Evolutionary conservation across 108 stramenopile genomes (phyloP).

Genomic region (Cyclotella kingstonii): DNA sequence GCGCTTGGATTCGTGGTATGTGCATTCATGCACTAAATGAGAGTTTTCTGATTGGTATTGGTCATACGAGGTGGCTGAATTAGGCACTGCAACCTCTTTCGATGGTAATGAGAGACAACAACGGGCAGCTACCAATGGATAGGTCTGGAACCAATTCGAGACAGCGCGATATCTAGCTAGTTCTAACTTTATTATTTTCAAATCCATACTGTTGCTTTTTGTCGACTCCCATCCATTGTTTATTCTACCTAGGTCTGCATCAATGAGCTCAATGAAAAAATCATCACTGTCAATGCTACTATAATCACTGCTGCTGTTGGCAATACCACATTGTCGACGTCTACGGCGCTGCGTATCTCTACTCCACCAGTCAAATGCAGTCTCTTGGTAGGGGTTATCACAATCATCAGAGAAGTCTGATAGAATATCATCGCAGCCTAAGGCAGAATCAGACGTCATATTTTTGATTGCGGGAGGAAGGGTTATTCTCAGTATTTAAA

Average conservation of each 20-base stretch:
- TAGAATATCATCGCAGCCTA: constrained; percentile 6
- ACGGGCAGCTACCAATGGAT: constrained; percentile 29
- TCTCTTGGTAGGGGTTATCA: constrained; percentile 42
- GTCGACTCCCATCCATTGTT: neutral
- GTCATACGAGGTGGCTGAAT: no score
- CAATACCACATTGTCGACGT: constrained; percentile 26
- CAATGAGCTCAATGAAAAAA: no score
- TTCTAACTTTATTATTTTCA: neutral
- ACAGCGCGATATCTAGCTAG: constrained; percentile 5
- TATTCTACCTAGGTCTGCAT: no score
- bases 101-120: constrained; percentile 21
- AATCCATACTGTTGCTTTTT: neutral
- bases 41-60: neutral
- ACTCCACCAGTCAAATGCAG: constrained; percentile 27
- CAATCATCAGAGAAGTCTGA: constrained; percentile 28
- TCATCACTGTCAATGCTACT: constrained; percentile 4
- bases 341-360: constrained; percentile 14
- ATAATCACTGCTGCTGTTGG: constrained; percentile 19
- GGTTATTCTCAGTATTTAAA: no score
- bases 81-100: no score
- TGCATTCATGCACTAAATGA: neutral
- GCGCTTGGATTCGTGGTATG: constrained; percentile 21
- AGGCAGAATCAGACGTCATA: no score
- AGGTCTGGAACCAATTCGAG: constrained; percentile 20
- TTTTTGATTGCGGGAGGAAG: neutral